Evolutionary conservation across 1,139 yeast species (phyloP), one percentile per base, ranked within the genome.

Genomic region (Debaryomyces coudertii): DNA sequence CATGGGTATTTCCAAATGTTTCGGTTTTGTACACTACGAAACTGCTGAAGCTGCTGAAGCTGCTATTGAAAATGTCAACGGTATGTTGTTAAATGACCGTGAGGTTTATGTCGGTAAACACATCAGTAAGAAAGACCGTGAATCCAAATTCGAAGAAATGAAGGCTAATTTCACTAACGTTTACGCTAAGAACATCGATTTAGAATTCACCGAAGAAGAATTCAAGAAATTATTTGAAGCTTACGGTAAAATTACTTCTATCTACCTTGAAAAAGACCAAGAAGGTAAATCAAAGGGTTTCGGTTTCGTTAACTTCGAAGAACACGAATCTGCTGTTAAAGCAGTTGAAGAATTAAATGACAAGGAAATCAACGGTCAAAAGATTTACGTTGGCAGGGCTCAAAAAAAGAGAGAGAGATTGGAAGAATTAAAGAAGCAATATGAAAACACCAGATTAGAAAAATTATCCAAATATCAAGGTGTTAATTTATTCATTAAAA

Each of bases 371-470:
- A 83, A 82, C 62, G 93, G 93, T 64, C 90, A 88, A 77, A 83
- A 80, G 73, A 77, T 93, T 58, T 93, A 85, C 71, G 99, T 93
- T 63, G 97, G 97, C 62, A 90, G 99, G 76, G 99, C 99, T 60
- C 99, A 93, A 80, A 93, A 90, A 90, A 93, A 90, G 83, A 82
- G 89, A 73, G 99, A 93, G 82, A 92, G 99, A 79, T 76, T 87
- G 68, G 97, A 90, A 77, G 96, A 92, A 76, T 87, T 93, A 73
- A 90, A 89, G 82, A 87, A 85, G 76, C 96, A 90, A 77, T 87
- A 90, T 77, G 98, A 95, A 76, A 84, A 90, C 59, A 86, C 89
- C 60, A 87, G 96, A 72, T 81, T 87, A 69, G 98, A 93, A 79
- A 90, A 90, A 75, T 78, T 90, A 69, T 85, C 87, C 67, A 92